phyloP scores from a whole-genome alignment of 306 rosid species.

The Fagus sylvatica region DNA sequence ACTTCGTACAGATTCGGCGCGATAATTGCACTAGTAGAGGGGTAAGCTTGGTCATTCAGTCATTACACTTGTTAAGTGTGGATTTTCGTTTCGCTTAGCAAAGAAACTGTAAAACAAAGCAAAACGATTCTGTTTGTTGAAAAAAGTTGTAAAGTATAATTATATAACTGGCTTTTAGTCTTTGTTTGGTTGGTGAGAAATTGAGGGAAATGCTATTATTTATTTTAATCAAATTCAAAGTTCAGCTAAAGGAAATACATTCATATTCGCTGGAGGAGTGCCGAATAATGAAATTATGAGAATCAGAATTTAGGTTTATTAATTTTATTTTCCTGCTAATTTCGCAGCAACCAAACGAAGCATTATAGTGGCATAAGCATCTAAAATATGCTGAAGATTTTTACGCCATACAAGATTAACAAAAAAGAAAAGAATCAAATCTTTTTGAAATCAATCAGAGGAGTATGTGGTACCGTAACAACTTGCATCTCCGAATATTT shows the following conservation, averaged over 20 bases:
- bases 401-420: background rate
- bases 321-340: background rate
- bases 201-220: too few relatives aligned
- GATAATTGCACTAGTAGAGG: background rate
- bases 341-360: slow-evolving; percentile 3
- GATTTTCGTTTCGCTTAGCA: background rate
- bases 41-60: slow-evolving; percentile 15
- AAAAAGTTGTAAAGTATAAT: too few relatives aligned
- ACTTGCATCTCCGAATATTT: background rate
- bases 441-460: background rate
- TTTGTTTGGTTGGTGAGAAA: slow-evolving; percentile 22
- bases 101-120: slow-evolving; percentile 19
- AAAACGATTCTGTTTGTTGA: slow-evolving; percentile 24
- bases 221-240: background rate
- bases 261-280: too few relatives aligned
- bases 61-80: background rate
- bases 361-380: background rate
- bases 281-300: too few relatives aligned
- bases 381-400: background rate
- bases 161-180: background rate
- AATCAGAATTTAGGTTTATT: background rate
- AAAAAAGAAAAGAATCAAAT: background rate
- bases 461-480: background rate
- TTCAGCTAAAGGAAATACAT: background rate
- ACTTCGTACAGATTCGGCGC: background rate